A percentile compares a stretch with the other conserved stretches of the same genome.
Evolutionary conservation across 805 yeast species (phyloP).

Genomic region (Cyberlindnera bimundalis): DNA sequence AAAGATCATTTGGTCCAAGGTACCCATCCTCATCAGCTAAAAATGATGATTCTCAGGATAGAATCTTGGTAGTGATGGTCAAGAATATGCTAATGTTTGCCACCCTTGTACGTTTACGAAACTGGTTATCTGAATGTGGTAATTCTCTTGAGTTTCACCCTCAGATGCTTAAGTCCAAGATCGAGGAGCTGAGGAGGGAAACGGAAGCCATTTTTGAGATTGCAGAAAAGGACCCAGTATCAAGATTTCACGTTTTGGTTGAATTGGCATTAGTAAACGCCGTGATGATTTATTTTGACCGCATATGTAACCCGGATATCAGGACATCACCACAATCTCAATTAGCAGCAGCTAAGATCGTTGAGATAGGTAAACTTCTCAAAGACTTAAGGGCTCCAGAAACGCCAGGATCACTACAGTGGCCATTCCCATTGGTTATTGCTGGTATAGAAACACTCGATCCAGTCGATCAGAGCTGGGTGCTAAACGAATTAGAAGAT

Average conservation of each 20-base stretch:
- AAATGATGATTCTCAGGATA: conserved; percentile 3
- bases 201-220: conserved; percentile 3
- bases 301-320: conserved; percentile 7
- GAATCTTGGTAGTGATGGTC: conserved; percentile 10
- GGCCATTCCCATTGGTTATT: conserved; percentile 11
- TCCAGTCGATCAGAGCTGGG: conserved; percentile 8
- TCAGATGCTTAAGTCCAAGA: conserved; percentile 4
- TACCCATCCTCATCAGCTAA: conserved; percentile 2
- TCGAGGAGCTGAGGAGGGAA: conserved; percentile 4
- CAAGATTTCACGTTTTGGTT: conserved; percentile 6
- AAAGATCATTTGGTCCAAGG: conserved; percentile 3
- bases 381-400: conserved; percentile 1
- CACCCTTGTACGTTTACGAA: conserved; percentile 6
- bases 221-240: conserved; percentile 1
- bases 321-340: conserved; percentile 8
- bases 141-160: conserved; percentile 11
- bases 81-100: conserved; percentile 12
- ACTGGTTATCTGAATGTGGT: conserved; percentile 9
- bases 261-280: conserved; percentile 9
- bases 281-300: conserved; percentile 7
- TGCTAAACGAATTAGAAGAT: conserved; percentile 6
- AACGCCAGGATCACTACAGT: conserved; percentile 11
- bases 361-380: conserved; percentile 3
- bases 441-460: conserved; percentile 11
- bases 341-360: conserved; percentile 4